Conservation (phyloP, 2,329 filamentous ascomycete genomes). For the Lachnellula subtilissima region DNA sequence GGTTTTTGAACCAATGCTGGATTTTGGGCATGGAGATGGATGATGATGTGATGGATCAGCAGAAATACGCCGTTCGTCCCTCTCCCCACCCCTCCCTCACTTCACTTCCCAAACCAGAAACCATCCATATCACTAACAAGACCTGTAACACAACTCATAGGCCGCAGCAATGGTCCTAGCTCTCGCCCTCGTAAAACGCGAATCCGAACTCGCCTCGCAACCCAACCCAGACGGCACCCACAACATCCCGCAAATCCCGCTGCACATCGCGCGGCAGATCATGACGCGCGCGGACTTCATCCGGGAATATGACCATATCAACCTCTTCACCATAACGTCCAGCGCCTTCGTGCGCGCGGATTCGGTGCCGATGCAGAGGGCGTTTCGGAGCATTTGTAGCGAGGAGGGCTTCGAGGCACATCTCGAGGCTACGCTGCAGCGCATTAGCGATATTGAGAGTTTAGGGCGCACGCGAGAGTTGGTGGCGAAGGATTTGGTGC, state of each 20-base stretch:
- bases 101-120: background rate
- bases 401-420: constrained; percentile 75
- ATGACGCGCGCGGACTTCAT: constrained; percentile 98
- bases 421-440: constrained; percentile 73
- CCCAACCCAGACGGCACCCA: constrained; percentile 13
- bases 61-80: constrained; percentile 79
- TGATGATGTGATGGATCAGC: constrained; percentile 97
- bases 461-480: constrained; percentile 90
- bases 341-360: constrained; percentile 84
- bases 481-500: constrained; percentile 89
- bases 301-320: constrained; percentile 84
- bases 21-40: constrained; percentile 76
- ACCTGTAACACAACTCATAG: constrained; percentile 35
- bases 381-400: constrained; percentile 78
- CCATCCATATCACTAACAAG: background rate
- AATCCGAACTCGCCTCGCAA: constrained; percentile 38
- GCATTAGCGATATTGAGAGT: constrained; percentile 90
- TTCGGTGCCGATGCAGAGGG: constrained; percentile 92
- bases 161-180: constrained; percentile 92
- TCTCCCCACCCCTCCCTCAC: background rate
- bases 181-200: constrained; percentile 80
- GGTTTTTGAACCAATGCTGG: constrained; percentile 76
- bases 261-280: constrained; percentile 81
- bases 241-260: constrained; percentile 70
- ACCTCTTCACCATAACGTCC: constrained; percentile 91